Percentiles rank a stretch among this genome's conserved stretches.
These are phyloP conservation scores for Naematelia aurantialba DNA, from an alignment of 768 basidiomycete genomes.

Conservation along the genomic window DNA sequence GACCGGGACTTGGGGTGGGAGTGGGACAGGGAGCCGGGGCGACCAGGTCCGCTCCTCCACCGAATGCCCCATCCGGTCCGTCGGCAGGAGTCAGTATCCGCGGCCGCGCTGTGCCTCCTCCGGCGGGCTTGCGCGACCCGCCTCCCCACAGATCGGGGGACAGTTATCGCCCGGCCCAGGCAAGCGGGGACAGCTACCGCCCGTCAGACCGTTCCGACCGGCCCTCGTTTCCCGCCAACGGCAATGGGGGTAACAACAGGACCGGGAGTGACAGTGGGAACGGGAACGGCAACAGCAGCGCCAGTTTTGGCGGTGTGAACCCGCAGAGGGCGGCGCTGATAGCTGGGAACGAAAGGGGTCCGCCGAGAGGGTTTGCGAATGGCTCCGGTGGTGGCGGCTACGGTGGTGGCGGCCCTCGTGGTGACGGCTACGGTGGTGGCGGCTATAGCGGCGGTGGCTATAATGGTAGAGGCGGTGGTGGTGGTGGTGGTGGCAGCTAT, in stretches of 20 bases:
- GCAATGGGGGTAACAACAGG: too few relatives aligned
- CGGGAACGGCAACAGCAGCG: too few relatives aligned
- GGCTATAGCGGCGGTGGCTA: too few relatives aligned
- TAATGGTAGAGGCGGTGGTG: too few relatives aligned
- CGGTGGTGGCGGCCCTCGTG: conserved; percentile 8
- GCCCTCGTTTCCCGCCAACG: too few relatives aligned
- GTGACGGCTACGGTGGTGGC: too few relatives aligned
- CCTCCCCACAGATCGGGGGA: not conserved
- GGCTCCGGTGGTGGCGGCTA: not conserved
- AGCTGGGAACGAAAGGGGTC: not conserved
- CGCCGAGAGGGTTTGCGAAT: not conserved
- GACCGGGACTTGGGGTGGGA: too few relatives aligned
- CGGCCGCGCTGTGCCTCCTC: not conserved
- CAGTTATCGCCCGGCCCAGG: not conserved
- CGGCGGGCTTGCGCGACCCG: not conserved
- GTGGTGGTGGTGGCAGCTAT: too few relatives aligned
- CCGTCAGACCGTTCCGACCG: too few relatives aligned
- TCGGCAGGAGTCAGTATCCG: not conserved
- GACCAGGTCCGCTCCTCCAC: not conserved
- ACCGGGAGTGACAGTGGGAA: too few relatives aligned
- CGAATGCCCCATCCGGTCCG: conserved; percentile 1
- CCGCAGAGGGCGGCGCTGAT: not conserved
- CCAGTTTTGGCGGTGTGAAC: not conserved
- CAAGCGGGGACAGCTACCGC: not conserved
- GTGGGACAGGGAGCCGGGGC: too few relatives aligned